Evolutionary conservation across 2,329 filamentous ascomycete species (phyloP).

Genomic region (Neonectria faginata): DNA sequence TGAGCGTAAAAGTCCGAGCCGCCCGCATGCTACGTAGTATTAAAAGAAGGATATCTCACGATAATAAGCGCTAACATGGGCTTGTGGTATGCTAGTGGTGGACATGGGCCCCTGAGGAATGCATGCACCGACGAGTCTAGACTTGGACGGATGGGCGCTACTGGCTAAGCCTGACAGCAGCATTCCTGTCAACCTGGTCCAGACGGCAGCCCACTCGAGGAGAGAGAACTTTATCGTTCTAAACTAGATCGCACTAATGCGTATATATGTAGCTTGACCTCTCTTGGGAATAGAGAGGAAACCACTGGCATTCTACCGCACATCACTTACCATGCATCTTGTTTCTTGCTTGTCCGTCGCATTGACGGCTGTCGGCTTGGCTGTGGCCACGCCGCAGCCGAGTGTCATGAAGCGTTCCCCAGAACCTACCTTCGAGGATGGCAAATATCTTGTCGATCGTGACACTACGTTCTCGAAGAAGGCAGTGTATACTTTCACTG

Average conservation of each 20-base stretch:
- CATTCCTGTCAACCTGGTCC: constrained; percentile 33
- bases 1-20: not conserved
- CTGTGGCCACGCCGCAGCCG: constrained; percentile 22
- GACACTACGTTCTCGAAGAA: constrained; percentile 40
- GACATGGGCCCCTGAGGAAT: constrained; percentile 28
- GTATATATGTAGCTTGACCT: constrained; percentile 17
- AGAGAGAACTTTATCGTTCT: constrained; percentile 17
- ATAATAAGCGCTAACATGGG: not conserved
- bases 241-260: not conserved
- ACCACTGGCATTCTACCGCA: not conserved
- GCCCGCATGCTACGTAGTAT: not conserved
- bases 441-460: constrained; percentile 42
- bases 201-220: constrained; percentile 7
- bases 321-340: constrained; percentile 30
- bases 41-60: not conserved
- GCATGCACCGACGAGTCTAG: constrained; percentile 18
- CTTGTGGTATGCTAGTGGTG: constrained; percentile 22
- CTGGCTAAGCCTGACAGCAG: constrained; percentile 15
- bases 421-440: constrained; percentile 28
- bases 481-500: constrained; percentile 38
- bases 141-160: constrained; percentile 4
- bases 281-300: not conserved
- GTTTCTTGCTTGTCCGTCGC: constrained; percentile 33
- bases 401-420: constrained; percentile 35
- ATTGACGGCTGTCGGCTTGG: constrained; percentile 28